phyloP scores from a whole-genome alignment of 495 filamentous ascomycete species.

The Xylaria sp. region DNA sequence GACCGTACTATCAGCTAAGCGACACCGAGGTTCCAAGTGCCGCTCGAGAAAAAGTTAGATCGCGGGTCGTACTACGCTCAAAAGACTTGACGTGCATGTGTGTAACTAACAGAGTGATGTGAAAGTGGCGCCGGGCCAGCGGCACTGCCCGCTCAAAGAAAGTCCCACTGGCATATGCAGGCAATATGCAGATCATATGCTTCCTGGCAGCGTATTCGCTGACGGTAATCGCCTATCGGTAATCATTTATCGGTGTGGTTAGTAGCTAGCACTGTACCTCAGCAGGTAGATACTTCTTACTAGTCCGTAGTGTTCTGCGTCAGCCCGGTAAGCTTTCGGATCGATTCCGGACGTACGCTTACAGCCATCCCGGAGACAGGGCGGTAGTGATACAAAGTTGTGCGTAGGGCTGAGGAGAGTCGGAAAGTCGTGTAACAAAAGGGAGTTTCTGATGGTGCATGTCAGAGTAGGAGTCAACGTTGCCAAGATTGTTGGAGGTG shows the following conservation, averaged over 20 bases:
- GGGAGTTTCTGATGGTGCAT: conserved; percentile 34
- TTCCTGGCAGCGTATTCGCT: not conserved
- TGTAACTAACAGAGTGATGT: not conserved
- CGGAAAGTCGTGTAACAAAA: conserved; percentile 43
- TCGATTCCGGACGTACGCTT: conserved; percentile 9
- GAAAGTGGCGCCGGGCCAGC: not conserved
- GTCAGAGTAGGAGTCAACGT: conserved; percentile 36
- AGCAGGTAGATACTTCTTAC: not conserved
- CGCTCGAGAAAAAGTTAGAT: not conserved
- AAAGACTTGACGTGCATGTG: not conserved
- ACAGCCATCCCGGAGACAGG: conserved; percentile 5
- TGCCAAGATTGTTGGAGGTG: conserved; percentile 15
- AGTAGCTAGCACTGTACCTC: not conserved
- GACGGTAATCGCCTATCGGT: conserved; percentile 10
- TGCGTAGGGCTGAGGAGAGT: conserved; percentile 44
- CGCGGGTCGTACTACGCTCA: not conserved
- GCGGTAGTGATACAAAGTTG: conserved; percentile 27
- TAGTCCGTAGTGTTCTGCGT: conserved; percentile 22
- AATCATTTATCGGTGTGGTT: conserved; percentile 4
- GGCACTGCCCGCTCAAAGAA: conserved; percentile 1
- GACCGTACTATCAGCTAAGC: no score
- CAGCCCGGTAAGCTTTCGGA: conserved; percentile 16
- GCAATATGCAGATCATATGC: conserved; percentile 21
- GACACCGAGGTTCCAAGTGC: not conserved
- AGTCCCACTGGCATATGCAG: conserved; percentile 10